These are phyloP conservation scores for Exophiala viscosa DNA, from an alignment of 2,329 filamentous ascomycete genomes.

Conservation along the genomic window DNA sequence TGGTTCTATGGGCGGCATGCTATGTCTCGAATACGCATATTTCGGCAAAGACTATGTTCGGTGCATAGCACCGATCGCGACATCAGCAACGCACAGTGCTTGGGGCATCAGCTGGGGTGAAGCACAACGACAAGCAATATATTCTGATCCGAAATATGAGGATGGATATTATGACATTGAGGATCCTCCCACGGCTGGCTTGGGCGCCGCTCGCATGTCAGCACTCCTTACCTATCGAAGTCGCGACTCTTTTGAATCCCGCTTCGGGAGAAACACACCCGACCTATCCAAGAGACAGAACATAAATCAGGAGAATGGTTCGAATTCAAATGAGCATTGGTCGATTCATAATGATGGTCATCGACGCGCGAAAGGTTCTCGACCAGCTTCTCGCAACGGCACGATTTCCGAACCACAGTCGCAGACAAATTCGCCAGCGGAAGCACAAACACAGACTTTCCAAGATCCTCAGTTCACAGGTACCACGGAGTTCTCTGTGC, in stretches of 20 bases:
- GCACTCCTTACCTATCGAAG: slow-evolving; percentile 93
- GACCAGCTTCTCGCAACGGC: slow-evolving; percentile 35
- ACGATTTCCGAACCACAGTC: slow-evolving; percentile 8
- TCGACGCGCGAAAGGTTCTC: slow-evolving; percentile 57
- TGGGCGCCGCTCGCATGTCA: slow-evolving; percentile 94
- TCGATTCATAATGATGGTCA: slow-evolving; percentile 81
- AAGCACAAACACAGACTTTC: slow-evolving; percentile 36
- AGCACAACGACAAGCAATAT: slow-evolving; percentile 66
- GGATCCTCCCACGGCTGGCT: slow-evolving; percentile 79
- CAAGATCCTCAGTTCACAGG: slow-evolving; percentile 70
- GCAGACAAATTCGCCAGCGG: slow-evolving; percentile 19
- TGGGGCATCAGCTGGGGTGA: slow-evolving; percentile 61
- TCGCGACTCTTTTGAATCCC: slow-evolving; percentile 91
- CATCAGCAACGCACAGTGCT: slow-evolving; percentile 53
- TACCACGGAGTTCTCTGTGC: slow-evolving; percentile 51
- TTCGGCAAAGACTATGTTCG: slow-evolving; percentile 62
- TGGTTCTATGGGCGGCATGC: slow-evolving; percentile 59
- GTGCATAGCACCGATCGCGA: slow-evolving; percentile 54
- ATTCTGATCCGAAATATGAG: slow-evolving; percentile 96
- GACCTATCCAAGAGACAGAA: slow-evolving; percentile 79
- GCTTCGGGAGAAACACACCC: slow-evolving; percentile 89
- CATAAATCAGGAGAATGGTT: slow-evolving; percentile 47
- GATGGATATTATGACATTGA: slow-evolving; percentile 90
- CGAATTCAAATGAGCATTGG: slow-evolving; percentile 69
- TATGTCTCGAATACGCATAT: slow-evolving; percentile 61